Base-by-base conservation (phyloP, 192 early-diverging fungal genomes). In the Dispira simplex region DNA sequence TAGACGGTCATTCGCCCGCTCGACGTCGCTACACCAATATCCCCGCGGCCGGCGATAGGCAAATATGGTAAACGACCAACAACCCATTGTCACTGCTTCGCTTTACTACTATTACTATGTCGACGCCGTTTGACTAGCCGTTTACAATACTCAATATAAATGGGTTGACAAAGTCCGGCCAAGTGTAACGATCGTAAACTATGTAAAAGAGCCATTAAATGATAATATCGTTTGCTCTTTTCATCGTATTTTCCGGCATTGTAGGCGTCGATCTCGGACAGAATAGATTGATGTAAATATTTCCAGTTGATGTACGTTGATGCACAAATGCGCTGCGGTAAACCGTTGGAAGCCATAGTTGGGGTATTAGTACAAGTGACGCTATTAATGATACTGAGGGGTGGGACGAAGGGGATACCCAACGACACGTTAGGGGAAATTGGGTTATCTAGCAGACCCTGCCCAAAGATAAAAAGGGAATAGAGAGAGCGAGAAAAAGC, bases 291-390 rank as follows among this genome's bases (percentile, higher is more conserved):
- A 21, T 56, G 54, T 14, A 56, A 28, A 13, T 23, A 25, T 56
- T 56, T 56, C 54, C 54, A 56, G 54, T 56, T 56, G 25, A 56
- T 56, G 54, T 56, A 56, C 18, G 54, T 27, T 12, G 54, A 14
- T 13, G 12, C 54, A 28, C 25, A 27, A 13, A 56, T 56, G 9
- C 23, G 25, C 54, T 56, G 54, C 23, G 21, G 54, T 27, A 28
- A 12, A 14, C 54, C 20, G 28, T 21, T 56, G 54, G 54, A 51
- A 51, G 18, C 21, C 48, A 16, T 23, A 23, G 18, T 51, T 1
- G 18, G 16, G 48, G 1, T 51, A 51, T 20, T 51, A 8, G 18
- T 51, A 23, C 48, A 39, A 39, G 6, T 39, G 32, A 39, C 32
- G 32, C 3, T 39, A 39, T 39, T 6, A 39, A 39, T 4, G 6